phyloP scores from a whole-genome alignment of 1,284 basidiomycete species.

The Boletus sp. region DNA sequence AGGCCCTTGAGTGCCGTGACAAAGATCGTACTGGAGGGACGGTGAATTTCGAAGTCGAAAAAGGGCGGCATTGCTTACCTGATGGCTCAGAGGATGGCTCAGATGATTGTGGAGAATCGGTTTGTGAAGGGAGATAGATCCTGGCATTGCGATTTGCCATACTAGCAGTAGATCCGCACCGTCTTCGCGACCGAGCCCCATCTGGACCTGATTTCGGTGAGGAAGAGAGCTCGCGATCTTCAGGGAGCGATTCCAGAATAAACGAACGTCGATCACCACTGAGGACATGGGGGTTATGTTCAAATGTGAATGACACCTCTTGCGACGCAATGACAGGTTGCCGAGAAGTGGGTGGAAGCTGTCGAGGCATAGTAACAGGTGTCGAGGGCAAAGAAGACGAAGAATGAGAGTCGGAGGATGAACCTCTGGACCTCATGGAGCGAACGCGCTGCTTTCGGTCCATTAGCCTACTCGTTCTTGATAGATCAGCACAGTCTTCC shows the following conservation, averaged over 20 bases:
- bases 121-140: slow-evolving; percentile 19
- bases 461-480: slow-evolving; percentile 6
- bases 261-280: slow-evolving; percentile 24
- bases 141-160: slow-evolving; percentile 19
- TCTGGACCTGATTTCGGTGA: slow-evolving; percentile 12
- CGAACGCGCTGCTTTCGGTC: slow-evolving; percentile 1
- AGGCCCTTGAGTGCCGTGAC: slow-evolving; percentile 21
- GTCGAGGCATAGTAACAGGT: slow-evolving; percentile 23
- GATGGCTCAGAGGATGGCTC: slow-evolving; percentile 12
- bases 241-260: slow-evolving; percentile 47
- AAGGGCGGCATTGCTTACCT: slow-evolving; percentile 12
- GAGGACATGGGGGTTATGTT: slow-evolving; percentile 42
- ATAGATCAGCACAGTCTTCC: slow-evolving; percentile 13
- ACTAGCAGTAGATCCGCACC: slow-evolving; percentile 13
- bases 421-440: slow-evolving; percentile 23
- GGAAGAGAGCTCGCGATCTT: slow-evolving; percentile 41
- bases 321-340: slow-evolving; percentile 35
- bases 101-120: slow-evolving; percentile 2
- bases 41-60: neutral
- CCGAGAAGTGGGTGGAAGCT: slow-evolving; percentile 18
- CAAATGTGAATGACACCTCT: slow-evolving; percentile 42
- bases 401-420: slow-evolving; percentile 35
- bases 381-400: slow-evolving; percentile 24
- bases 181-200: slow-evolving; percentile 1
- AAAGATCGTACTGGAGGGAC: slow-evolving; percentile 17